phyloP scores from a whole-genome alignment of 305 asterid species.

The Stenogyne calaminthoides region DNA sequence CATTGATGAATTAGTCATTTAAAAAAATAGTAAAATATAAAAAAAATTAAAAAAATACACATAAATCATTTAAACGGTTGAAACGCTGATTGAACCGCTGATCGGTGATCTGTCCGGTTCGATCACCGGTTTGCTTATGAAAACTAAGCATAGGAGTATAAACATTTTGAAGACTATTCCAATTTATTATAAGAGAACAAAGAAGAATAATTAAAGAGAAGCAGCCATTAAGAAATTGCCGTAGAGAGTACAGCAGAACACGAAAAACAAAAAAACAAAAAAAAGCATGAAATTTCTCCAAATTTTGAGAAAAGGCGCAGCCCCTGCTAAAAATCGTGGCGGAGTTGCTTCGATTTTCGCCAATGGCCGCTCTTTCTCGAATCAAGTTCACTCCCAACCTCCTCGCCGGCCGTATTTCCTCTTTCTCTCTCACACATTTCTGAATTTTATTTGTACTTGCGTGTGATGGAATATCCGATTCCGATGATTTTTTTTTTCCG shows the following conservation, averaged over 20 bases:
- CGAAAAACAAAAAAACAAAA: too few relatives aligned
- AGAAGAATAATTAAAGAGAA: too few relatives aligned
- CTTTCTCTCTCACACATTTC: not conserved
- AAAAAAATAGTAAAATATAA: too few relatives aligned
- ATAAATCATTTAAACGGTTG: too few relatives aligned
- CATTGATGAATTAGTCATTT: too few relatives aligned
- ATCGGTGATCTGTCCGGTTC: too few relatives aligned
- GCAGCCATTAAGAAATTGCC: not conserved
- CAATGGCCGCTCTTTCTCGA: constrained; percentile 30
- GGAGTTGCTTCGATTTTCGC: constrained; percentile 35
- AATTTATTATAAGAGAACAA: too few relatives aligned
- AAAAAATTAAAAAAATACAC: too few relatives aligned
- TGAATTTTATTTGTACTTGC: constrained; percentile 2
- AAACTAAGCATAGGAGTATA: too few relatives aligned
- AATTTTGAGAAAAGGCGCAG: constrained; percentile 42
- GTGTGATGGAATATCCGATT: not conserved
- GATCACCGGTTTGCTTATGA: too few relatives aligned
- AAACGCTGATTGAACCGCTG: too few relatives aligned
- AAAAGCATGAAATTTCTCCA: constrained; percentile 45
- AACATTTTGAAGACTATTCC: too few relatives aligned
- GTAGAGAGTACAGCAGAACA: not conserved
- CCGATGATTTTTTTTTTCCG: not conserved
- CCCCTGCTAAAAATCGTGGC: constrained; percentile 32
- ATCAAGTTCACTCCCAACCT: constrained; percentile 40
- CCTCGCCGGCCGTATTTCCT: constrained; percentile 33